Percentiles rank a stretch among this genome's conserved stretches.
Conservation (phyloP, 108 stramenopile genomes). For the Fragilaria radians region DNA sequence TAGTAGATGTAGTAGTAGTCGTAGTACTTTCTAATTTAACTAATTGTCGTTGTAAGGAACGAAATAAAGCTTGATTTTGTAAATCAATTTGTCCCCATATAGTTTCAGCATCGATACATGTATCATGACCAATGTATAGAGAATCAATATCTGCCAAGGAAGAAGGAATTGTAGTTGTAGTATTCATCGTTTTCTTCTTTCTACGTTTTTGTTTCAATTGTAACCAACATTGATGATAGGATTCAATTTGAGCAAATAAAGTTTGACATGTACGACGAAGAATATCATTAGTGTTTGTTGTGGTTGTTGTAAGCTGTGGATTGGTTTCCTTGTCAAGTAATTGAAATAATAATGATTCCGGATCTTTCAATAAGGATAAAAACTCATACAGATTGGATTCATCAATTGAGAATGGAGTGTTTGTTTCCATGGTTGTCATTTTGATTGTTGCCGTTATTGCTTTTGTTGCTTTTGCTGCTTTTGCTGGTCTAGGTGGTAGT, state of each 20-base stretch:
- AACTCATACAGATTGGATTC: too few relatives aligned
- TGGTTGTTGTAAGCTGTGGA: too few relatives aligned
- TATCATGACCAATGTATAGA: neutral
- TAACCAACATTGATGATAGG: slow-evolving; percentile 11
- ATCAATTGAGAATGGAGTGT: too few relatives aligned
- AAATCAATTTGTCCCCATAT: slow-evolving; percentile 91
- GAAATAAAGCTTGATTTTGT: slow-evolving; percentile 72
- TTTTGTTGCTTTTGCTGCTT: slow-evolving; percentile 8
- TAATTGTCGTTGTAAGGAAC: slow-evolving; percentile 46
- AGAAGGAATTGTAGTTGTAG: neutral
- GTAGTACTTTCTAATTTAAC: slow-evolving; percentile 37
- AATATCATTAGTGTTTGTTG: too few relatives aligned
- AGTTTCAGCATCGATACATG: slow-evolving; percentile 61
- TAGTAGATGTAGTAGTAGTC: slow-evolving; percentile 16
- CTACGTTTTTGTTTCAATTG: slow-evolving; percentile 7
- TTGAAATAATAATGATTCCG: too few relatives aligned
- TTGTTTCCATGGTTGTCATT: too few relatives aligned
- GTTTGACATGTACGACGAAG: slow-evolving; percentile 11
- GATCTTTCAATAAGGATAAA: too few relatives aligned
- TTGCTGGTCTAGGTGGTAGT: neutral
- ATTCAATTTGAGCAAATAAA: slow-evolving; percentile 22
- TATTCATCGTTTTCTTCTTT: neutral
- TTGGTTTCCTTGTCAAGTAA: too few relatives aligned
- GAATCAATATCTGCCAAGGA: neutral
- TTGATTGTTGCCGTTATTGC: slow-evolving; percentile 9